Conservation (phyloP, 805 yeast genomes). For the Metschnikowia kofuensis region DNA sequence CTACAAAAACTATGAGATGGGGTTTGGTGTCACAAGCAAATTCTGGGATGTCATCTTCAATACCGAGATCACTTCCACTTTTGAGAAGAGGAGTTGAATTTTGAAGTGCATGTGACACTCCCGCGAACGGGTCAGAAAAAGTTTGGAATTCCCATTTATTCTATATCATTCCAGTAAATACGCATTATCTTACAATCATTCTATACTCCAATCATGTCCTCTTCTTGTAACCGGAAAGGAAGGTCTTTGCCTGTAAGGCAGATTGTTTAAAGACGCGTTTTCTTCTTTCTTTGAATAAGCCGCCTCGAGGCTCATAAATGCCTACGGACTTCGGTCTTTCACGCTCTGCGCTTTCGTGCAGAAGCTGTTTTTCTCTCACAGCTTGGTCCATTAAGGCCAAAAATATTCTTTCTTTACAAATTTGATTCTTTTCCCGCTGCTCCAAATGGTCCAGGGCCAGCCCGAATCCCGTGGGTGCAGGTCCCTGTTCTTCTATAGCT, state of each 20-base stretch:
- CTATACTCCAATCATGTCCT: not conserved
- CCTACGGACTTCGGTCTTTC: not conserved
- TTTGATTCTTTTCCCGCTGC: slow-evolving; percentile 1
- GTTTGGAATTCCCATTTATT: not conserved
- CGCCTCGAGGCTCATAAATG: slow-evolving; percentile 1
- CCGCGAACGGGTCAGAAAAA: not conserved
- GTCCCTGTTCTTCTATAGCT: slow-evolving; percentile 8
- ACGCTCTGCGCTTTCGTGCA: not conserved
- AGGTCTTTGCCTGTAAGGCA: slow-evolving; percentile 1
- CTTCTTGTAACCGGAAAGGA: not conserved
- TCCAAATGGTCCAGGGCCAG: slow-evolving; percentile 1
- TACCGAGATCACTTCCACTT: slow-evolving; percentile 62
- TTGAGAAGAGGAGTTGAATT: slow-evolving; percentile 35
- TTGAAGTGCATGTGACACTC: not conserved
- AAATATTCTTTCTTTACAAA: slow-evolving; percentile 10
- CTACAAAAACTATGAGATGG: slow-evolving; percentile 93
- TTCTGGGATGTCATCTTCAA: slow-evolving; percentile 94
- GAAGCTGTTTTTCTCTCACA: slow-evolving; percentile 5
- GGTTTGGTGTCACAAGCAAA: slow-evolving; percentile 92
- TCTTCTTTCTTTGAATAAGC: not conserved
- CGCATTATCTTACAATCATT: too few relatives aligned
- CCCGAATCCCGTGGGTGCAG: not conserved
- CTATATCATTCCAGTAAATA: not conserved
- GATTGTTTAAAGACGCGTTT: slow-evolving; percentile 1
- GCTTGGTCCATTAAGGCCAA: slow-evolving; percentile 9